phyloP scores from a whole-genome alignment of 2,329 filamentous ascomycete genomes.

The Ophiostoma angusticollis region DNA sequence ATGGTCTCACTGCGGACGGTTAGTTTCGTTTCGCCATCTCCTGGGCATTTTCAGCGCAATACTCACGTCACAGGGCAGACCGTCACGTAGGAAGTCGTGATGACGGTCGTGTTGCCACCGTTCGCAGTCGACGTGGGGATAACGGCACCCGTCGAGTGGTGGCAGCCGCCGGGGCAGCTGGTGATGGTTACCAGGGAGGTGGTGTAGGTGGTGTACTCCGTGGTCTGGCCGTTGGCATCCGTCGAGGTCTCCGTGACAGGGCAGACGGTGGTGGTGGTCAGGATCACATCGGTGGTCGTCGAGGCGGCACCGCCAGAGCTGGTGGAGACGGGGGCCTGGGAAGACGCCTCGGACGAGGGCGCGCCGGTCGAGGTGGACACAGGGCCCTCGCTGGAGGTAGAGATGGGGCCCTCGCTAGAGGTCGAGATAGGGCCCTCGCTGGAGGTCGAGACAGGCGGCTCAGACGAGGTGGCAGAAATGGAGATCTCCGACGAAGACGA shows the following conservation, averaged over 20 bases:
- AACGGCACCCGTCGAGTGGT: constrained; percentile 19
- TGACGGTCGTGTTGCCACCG: constrained; percentile 9
- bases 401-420: too few species aligned
- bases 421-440: too few species aligned
- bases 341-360: too few species aligned
- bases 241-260: too few species aligned
- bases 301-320: neutral
- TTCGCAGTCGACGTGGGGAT: constrained; percentile 13
- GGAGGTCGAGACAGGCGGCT: too few species aligned
- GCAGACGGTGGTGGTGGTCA: constrained; percentile 2
- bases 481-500: too few species aligned
- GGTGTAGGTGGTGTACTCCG: constrained; percentile 26
- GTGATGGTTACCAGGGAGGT: constrained; percentile 32
- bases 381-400: too few species aligned
- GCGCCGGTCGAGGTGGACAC: too few species aligned
- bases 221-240: too few species aligned
- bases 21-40: neutral
- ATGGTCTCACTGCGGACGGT: constrained; percentile 21
- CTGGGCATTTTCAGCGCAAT: neutral
- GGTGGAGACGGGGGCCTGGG: neutral
- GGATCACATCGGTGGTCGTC: neutral
- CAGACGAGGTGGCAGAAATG: too few species aligned
- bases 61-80: constrained; percentile 3
- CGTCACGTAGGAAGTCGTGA: constrained; percentile 6
- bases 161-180: constrained; percentile 22